A percentile compares a stretch with the other conserved stretches of the same genome.
Conservation (phyloP, 2,329 filamentous ascomycete species). For the Neonectria faginata region DNA sequence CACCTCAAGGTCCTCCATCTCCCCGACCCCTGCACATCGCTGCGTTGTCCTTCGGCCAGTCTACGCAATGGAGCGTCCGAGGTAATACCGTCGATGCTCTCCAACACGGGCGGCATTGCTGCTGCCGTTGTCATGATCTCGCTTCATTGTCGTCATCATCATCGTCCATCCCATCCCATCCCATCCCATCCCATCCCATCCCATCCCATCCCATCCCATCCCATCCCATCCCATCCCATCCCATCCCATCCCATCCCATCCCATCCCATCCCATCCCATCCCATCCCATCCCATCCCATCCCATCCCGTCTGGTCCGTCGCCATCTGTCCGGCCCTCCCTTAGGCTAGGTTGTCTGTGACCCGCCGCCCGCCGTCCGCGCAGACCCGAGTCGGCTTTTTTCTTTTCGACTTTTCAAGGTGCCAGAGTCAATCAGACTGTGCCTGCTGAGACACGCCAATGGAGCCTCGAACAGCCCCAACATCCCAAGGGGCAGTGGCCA, state of each 20-base stretch:
- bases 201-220: too few species aligned
- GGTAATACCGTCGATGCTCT: constrained; percentile 14
- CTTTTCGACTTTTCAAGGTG: too few species aligned
- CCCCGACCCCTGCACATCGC: constrained; percentile 14
- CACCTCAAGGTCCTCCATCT: background rate
- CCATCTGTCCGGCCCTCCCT: constrained; percentile 11
- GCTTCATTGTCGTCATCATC: constrained; percentile 8
- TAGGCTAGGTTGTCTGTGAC: background rate
- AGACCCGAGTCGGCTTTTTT: background rate
- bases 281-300: background rate
- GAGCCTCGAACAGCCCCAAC: background rate
- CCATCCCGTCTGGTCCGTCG: constrained; percentile 5
- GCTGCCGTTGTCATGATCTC: background rate
- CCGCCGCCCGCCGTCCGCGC: too few species aligned
- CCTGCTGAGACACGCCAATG: background rate
- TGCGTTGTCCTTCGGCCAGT: background rate
- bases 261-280: too few species aligned
- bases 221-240: too few species aligned
- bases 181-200: too few species aligned
- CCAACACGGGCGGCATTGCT: too few species aligned
- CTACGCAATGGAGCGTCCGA: constrained; percentile 15
- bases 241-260: too few species aligned
- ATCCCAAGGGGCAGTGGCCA: background rate
- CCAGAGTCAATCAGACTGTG: background rate
- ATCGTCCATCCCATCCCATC: background rate